Evolutionary conservation across 345 rosid species (phyloP).

Genomic region (Salix dunnii): DNA sequence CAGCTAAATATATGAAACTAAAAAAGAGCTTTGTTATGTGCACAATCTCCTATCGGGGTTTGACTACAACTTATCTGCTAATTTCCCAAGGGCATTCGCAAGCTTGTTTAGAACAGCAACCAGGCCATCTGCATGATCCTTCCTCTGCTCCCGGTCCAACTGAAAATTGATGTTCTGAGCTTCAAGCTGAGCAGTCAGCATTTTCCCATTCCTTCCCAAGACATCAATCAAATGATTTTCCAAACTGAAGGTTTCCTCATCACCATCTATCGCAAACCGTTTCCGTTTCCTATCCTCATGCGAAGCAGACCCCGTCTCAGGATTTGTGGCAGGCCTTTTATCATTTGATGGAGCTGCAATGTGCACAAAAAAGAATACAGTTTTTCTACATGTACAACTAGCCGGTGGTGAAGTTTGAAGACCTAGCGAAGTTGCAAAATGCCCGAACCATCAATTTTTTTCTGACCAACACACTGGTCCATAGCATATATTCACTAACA

Average conservation of each 20-base stretch:
- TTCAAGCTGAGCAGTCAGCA: conserved; percentile 77
- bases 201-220: conserved; percentile 69
- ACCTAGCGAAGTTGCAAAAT: neutral
- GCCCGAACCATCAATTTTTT: neutral
- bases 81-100: conserved; percentile 79
- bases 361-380: conserved; percentile 1
- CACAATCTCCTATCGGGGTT: conserved; percentile 26
- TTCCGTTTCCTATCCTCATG: conserved; percentile 72
- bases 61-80: conserved; percentile 79
- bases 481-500: too few relatives aligned
- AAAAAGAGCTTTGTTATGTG: conserved; percentile 30
- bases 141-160: conserved; percentile 83
- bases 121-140: conserved; percentile 59
- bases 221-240: conserved; percentile 54
- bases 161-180: conserved; percentile 64
- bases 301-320: conserved; percentile 55
- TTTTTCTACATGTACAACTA: neutral
- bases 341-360: conserved; percentile 50
- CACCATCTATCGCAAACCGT: conserved; percentile 36
- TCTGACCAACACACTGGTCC: neutral
- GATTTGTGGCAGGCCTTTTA: conserved; percentile 38
- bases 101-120: conserved; percentile 82
- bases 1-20: conserved; percentile 16
- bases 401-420: neutral
- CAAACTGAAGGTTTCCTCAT: conserved; percentile 40